Conservation (phyloP, 768 basidiomycete species). For the Tricholoma terreum region DNA sequence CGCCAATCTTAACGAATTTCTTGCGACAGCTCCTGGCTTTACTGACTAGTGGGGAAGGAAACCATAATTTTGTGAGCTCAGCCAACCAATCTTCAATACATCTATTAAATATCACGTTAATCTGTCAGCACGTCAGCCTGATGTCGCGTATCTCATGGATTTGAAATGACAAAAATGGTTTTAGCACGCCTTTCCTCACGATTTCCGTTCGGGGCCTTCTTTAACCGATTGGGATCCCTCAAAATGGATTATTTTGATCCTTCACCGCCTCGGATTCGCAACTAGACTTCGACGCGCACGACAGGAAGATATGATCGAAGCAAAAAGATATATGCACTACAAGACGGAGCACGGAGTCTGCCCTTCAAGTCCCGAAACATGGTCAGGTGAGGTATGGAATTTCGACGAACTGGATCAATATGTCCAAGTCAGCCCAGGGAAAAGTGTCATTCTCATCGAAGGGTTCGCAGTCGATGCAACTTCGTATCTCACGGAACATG, state of each 20-base stretch:
- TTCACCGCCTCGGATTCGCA: constrained; percentile 48
- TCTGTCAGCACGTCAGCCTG: constrained; percentile 41
- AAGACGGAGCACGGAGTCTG: constrained; percentile 28
- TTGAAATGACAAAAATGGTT: not conserved
- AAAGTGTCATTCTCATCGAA: constrained; percentile 55
- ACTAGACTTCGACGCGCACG: constrained; percentile 48
- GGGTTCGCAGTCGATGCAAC: constrained; percentile 63
- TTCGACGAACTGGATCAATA: constrained; percentile 31
- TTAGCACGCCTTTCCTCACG: constrained; percentile 75
- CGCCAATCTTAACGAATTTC: not conserved
- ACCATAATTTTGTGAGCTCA: constrained; percentile 68
- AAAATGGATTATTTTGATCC: constrained; percentile 67
- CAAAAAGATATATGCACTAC: constrained; percentile 44
- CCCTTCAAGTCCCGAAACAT: constrained; percentile 18
- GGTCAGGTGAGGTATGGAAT: constrained; percentile 43
- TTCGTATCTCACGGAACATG: constrained; percentile 62
- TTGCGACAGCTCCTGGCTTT: constrained; percentile 57
- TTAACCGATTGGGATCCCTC: constrained; percentile 73
- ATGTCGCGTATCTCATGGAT: not conserved
- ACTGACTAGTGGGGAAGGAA: constrained; percentile 73
- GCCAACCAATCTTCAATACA: not conserved
- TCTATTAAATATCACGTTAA: not conserved
- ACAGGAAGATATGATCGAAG: constrained; percentile 46
- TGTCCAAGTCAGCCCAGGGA: constrained; percentile 25
- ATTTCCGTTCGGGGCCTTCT: constrained; percentile 69